Base-by-base conservation (phyloP, 805 yeast genomes). In the Candida ascalaphidarum region DNA sequence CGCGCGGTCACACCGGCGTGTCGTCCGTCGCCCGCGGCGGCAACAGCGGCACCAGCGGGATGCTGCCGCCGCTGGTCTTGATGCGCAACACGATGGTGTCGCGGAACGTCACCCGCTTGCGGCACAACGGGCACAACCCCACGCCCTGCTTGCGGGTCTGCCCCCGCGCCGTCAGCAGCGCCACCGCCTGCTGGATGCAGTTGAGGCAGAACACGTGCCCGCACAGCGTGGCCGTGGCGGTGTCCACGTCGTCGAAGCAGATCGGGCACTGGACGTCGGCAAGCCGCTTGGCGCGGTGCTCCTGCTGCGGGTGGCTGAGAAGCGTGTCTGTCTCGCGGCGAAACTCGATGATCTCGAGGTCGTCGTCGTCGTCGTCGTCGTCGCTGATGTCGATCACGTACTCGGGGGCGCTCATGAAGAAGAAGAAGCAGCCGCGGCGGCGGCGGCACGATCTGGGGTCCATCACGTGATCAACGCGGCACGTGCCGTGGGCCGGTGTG, bases 201-300 rank as follows among this genome's bases (percentile, higher is more conserved):
- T 58, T 65, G 7, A 62, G 39, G 31, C 69, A 62, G 39, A 58
- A 62, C 3, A 62, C 44, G 33, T 62, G 69, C 11, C 69, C 69
- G 37, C 69, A 62, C 2, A 56, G 43, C 0, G 68, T 61, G 23
- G 55, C 48, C 25, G 68, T 59, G 26, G 68, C 68, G 28, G 40
- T 47, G 4, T 48, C 44, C 28, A 62, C 42, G n/a, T 52, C 46
- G 35, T 62, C 69, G 33, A 62, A 61, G 39, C 69, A 62, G 18
- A 62, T 56, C 14, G 69, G 69, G 34, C 69, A 62, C 35, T 60
- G 58, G 13, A 56, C 43, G 25, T 59, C 61, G 14, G 48, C 43
- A 17, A 62, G 42, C 26, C 47, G 51, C 40, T 61, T 61, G 26
- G 40, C 42, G 22, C 37, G 50, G 11, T 36, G 37, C 8, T 6